These are phyloP conservation scores for Saccharomycopsis oosterbeekiorum DNA, from an alignment of 805 yeast species.

Conservation along the genomic window DNA sequence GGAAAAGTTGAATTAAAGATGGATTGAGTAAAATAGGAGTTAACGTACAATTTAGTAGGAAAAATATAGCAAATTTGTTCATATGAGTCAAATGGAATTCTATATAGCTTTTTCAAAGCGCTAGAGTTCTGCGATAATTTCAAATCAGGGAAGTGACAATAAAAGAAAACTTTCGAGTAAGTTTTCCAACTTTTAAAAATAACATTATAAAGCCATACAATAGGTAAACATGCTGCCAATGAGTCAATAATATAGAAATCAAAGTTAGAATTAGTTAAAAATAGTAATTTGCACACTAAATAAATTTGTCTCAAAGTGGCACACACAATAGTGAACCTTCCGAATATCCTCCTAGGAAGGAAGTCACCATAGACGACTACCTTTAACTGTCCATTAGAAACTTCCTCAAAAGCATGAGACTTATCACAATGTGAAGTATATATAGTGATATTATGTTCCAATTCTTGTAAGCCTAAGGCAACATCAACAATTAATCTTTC, in stretches of 20 bases:
- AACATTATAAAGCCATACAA: conserved; percentile 25
- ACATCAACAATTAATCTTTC: conserved; percentile 95
- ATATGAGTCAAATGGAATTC: conserved; percentile 73
- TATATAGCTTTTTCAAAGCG: conserved; percentile 47
- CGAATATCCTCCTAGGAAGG: conserved; percentile 60
- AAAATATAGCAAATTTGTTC: conserved; percentile 73
- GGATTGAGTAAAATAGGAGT: conserved; percentile 70
- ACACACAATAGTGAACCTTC: conserved; percentile 67
- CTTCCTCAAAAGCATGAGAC: conserved; percentile 86
- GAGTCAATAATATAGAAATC: conserved; percentile 86
- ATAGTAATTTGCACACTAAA: conserved; percentile 38
- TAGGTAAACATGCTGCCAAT: conserved; percentile 72
- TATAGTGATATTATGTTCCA: conserved; percentile 52
- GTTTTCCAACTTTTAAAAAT: conserved; percentile 36
- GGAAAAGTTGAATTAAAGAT: conserved; percentile 59
- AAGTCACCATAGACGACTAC: conserved; percentile 77
- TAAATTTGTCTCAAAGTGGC: conserved; percentile 79
- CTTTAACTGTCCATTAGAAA: conserved; percentile 43
- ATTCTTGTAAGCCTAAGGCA: conserved; percentile 72
- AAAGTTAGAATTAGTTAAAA: conserved; percentile 38
- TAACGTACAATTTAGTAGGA: conserved; percentile 78
- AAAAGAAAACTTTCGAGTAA: conserved; percentile 55
- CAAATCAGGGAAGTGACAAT: conserved; percentile 95
- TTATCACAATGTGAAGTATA: conserved; percentile 88
- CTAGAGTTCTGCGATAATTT: conserved; percentile 49